Base-by-base conservation (phyloP, 441 rosid species). In the Macaranga tanarius region DNA sequence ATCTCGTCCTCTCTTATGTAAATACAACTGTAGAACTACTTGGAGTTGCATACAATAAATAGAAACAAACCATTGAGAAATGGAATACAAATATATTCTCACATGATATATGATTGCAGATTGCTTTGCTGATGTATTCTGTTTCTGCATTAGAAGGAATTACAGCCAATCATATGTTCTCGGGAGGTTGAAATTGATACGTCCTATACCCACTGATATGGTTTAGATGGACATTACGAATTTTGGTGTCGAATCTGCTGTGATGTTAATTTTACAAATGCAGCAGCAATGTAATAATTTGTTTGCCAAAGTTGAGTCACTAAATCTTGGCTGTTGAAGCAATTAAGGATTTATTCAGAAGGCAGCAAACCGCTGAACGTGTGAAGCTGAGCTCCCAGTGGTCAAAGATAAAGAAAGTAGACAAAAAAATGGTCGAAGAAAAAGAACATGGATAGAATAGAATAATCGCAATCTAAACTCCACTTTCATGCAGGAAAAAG, bases 1-100 rank as follows among this genome's bases (percentile, higher is more conserved):
- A n/a, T 22, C 19, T 25, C 4, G 22, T 56, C 51, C n/a, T 65
- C 23, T 26, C 23, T 25, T 42, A 8, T 70, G 65, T 38, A 58
- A 70, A 70, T 70, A 65, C 70, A 31, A n/a, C 16, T 10, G 17
- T 15, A n/a, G 20, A 70, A 31, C 7, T 42, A 11, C 16, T 55
- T 19, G 19, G 54, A 13, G 51, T 65, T 23, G 61, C n/a, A 12
- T 55, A 55, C 19, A n/a, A 22, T 69, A 25, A 7, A 40, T n/a
- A 34, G 64, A 52, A 31, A 44, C 31, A 42, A 22, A 44, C 31
- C 16, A 20, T 28, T 38, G 2, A 52, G 54, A 48, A 31, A 17
- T 44, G 26, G 59, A 59, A 75, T 50, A 42, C 17, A 34, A 3
- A 65, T 54, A 0, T 58, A 57, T 60, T 67, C 50, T 11, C 65